phyloP scores from a whole-genome alignment of 148 eudicot genomes.

The Chenopodium berlandieri region DNA sequence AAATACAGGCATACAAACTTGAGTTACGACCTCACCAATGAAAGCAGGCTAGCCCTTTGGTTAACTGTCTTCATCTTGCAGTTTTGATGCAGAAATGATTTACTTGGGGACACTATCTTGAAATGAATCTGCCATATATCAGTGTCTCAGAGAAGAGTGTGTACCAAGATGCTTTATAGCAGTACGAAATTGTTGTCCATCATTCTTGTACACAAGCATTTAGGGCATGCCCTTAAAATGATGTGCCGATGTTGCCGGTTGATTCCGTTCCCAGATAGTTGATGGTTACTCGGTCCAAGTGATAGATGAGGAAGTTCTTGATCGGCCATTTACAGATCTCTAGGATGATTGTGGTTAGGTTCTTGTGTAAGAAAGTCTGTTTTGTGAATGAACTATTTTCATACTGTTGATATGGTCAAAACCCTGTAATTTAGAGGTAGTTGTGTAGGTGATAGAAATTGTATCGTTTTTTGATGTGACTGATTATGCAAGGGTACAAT shows the following conservation, averaged over 20 bases:
- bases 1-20: constrained; percentile 83
- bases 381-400: neutral
- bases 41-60: neutral
- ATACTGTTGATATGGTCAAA: neutral
- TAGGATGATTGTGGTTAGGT: neutral
- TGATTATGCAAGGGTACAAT: constrained; percentile 4
- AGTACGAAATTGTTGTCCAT: neutral
- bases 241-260: constrained; percentile 1
- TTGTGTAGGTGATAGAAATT: neutral
- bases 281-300: neutral
- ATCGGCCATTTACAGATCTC: neutral
- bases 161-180: neutral
- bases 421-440: constrained; percentile 4
- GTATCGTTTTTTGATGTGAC: neutral
- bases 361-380: neutral
- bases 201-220: constrained; percentile 8
- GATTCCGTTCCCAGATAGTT: neutral
- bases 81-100: constrained; percentile 1
- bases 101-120: neutral
- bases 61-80: neutral
- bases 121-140: neutral
- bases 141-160: neutral
- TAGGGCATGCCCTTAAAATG: constrained; percentile 1
- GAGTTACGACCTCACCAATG: constrained; percentile 57
- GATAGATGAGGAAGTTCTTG: neutral